Evolutionary conservation across 140 eudicot genomes (phyloP), one percentile per base, ranked within the genome.

Genomic region (Ambrosia hybrid): DNA sequence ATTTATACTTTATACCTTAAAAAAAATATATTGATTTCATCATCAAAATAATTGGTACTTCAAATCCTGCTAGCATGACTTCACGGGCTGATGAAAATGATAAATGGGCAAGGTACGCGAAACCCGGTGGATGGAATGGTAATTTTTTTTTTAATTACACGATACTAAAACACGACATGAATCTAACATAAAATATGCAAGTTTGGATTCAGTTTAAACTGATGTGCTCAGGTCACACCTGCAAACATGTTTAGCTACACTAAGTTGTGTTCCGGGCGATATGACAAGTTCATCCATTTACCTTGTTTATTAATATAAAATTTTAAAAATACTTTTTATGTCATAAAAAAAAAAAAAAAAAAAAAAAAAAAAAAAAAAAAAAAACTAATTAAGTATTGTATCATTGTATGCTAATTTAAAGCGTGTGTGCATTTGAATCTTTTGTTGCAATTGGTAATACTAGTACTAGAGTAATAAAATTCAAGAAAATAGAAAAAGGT

Each of bases 41-140:
- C 0, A 60, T 34, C n/a, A 61, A 57, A 37, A 37, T 79, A 58
- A 76, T n/a, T 26, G 0, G 26, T 34, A 6, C 15, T 51, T 72
- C 34, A n/a, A 58, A 11, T 77, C 65, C 17, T 67, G 49, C 67
- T 67, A 93, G 99, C 74, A 90, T 93, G 97, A 87, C 86, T 63
- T 70, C 81, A 26, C 69, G 66, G 12, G 97, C 96, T 10, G 99
- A 93, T 73, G 73, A 70, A 46, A 93, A 93, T 37, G 91, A 93
- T 78, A 59, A 74, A 76, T 93, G 99, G 99, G 97, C 99, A 36
- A 63, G 84, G 1, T 88, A 85, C 61, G 99, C 97, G 3, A 93
- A 82, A 26, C 97, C 99, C 0, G 99, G 99, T 1, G 97, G 94
- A 72, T 93, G 97, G 97, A 93, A 93, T 51, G 99, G 99, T 93